Percentiles rank a stretch among this genome's conserved stretches.
Conservation (phyloP, 1,139 yeast genomes). For the Debaryomyces sp. region DNA sequence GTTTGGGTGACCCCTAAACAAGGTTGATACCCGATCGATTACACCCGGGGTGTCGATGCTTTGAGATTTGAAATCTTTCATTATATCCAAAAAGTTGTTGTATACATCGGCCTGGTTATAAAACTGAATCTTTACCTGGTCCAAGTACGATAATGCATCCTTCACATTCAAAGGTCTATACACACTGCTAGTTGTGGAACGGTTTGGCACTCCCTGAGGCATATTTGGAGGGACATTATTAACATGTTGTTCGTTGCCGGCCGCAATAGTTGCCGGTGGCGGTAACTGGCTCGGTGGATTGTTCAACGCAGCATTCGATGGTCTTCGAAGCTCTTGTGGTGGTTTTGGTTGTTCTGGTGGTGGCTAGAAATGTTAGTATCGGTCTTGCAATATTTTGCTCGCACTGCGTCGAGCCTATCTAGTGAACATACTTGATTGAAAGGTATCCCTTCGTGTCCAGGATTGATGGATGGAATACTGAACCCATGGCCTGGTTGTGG, state of each 20-base stretch:
- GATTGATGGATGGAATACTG: constrained; percentile 49
- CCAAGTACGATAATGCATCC: constrained; percentile 93
- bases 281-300: constrained; percentile 26
- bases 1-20: constrained; percentile 90
- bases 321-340: constrained; percentile 28
- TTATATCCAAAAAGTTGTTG: constrained; percentile 92
- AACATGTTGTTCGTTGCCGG: constrained; percentile 12
- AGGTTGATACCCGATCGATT: constrained; percentile 86
- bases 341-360: constrained; percentile 27
- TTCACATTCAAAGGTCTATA: constrained; percentile 93
- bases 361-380: constrained; percentile 13
- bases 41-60: constrained; percentile 98
- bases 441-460: constrained; percentile 29
- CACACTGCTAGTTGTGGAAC: constrained; percentile 48
- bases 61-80: constrained; percentile 98
- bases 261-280: constrained; percentile 25
- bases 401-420: constrained; percentile 1
- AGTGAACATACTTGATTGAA: constrained; percentile 29
- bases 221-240: constrained; percentile 19
- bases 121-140: constrained; percentile 93
- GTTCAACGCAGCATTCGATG: constrained; percentile 25
- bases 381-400: constrained; percentile 1
- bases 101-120: constrained; percentile 93
- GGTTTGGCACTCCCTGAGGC: constrained; percentile 43
- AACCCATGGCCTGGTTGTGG: constrained; percentile 45